phyloP scores from a whole-genome alignment of 768 basidiomycete genomes.

The Russula abietina region DNA sequence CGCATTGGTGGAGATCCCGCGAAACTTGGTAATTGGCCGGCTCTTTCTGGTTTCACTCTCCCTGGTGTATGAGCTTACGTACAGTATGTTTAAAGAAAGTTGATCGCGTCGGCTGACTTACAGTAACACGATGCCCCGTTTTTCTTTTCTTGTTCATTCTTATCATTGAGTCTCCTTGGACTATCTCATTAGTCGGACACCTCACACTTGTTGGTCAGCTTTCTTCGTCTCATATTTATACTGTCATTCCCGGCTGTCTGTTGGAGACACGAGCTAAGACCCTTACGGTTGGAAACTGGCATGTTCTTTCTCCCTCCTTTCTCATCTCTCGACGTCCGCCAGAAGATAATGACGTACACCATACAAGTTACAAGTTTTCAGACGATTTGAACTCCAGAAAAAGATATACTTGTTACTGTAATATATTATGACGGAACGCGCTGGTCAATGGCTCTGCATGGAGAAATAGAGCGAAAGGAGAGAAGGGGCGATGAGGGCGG shows the following conservation, averaged over 20 bases:
- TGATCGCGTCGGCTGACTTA: background rate
- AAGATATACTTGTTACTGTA: no score
- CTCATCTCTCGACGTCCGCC: no score
- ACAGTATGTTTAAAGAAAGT: constrained; percentile 45
- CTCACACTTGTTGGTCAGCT: background rate
- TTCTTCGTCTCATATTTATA: background rate
- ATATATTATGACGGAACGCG: no score
- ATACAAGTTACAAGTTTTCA: no score
- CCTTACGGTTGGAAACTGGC: no score
- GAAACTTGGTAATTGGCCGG: constrained; percentile 65
- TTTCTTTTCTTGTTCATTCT: background rate
- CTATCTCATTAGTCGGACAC: background rate
- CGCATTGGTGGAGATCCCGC: constrained; percentile 75
- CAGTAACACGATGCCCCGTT: background rate
- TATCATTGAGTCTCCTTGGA: background rate
- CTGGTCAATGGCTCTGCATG: no score
- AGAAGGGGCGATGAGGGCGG: no score
- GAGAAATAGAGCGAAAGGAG: no score
- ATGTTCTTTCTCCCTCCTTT: no score
- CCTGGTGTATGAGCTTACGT: constrained; percentile 46
- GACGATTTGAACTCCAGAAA: no score
- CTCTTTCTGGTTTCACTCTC: constrained; percentile 56
- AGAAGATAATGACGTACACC: no score
- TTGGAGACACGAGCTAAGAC: background rate
- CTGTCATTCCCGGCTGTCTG: background rate